Evolutionary conservation across 495 filamentous ascomycete genomes (phyloP).

Genomic region (Lentithecium fluviatile): DNA sequence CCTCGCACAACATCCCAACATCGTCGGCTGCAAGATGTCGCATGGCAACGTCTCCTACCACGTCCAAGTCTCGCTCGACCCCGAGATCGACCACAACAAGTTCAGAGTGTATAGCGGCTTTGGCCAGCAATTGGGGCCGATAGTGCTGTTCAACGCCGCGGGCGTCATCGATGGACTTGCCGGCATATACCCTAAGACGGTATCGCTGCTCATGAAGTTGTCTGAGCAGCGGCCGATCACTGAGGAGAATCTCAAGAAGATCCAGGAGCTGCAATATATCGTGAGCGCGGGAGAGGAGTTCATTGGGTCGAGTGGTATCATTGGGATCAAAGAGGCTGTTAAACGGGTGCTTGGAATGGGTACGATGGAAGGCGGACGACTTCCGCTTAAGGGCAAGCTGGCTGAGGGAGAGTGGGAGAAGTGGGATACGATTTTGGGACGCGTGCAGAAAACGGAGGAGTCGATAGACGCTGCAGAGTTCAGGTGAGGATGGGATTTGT

Average conservation of each 20-base stretch:
- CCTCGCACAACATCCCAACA: constrained; percentile 46
- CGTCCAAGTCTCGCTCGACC: constrained; percentile 55
- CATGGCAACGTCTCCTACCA: constrained; percentile 67
- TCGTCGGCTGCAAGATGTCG: constrained; percentile 68
- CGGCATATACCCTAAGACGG: constrained; percentile 62
- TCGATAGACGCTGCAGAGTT: constrained; percentile 4
- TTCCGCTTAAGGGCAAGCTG: constrained; percentile 47
- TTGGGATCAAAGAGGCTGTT: constrained; percentile 64
- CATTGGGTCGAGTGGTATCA: constrained; percentile 58
- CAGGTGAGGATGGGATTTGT: neutral
- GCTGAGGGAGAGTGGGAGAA: constrained; percentile 34
- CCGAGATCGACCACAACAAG: constrained; percentile 52
- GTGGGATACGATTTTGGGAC: constrained; percentile 23
- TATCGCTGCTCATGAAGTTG: constrained; percentile 55
- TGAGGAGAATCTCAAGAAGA: constrained; percentile 52
- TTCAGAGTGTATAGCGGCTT: constrained; percentile 70
- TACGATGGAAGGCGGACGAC: constrained; percentile 57
- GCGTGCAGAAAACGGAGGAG: constrained; percentile 14
- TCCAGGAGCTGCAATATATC: constrained; percentile 56
- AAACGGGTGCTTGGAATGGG: constrained; percentile 54
- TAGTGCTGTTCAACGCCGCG: constrained; percentile 57
- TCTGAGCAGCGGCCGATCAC: constrained; percentile 42
- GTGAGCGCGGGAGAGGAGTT: constrained; percentile 56
- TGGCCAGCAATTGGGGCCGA: constrained; percentile 67
- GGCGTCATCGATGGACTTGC: constrained; percentile 68